Conservation (phyloP, 352 stramenopile species). For the Phytophthora rubi region DNA sequence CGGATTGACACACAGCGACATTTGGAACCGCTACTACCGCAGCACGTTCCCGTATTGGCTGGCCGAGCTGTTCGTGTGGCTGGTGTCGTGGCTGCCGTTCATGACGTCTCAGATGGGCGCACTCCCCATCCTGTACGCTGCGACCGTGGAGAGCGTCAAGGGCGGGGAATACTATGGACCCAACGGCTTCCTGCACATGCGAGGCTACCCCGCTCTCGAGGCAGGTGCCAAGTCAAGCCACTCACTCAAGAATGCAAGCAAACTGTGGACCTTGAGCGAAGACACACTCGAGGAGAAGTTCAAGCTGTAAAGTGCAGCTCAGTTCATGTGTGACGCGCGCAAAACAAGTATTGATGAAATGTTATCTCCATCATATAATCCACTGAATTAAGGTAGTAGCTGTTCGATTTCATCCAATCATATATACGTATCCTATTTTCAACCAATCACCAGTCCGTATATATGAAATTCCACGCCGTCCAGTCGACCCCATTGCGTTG, state of each 20-base stretch:
- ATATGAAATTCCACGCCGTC: slow-evolving; percentile 27
- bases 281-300: slow-evolving; percentile 43
- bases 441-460: slow-evolving; percentile 16
- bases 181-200: slow-evolving; percentile 45
- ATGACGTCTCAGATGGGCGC: slow-evolving; percentile 52
- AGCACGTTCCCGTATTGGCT: slow-evolving; percentile 41
- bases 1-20: slow-evolving; percentile 57
- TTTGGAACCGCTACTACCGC: slow-evolving; percentile 55
- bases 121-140: slow-evolving; percentile 64
- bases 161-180: slow-evolving; percentile 64
- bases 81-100: slow-evolving; percentile 50
- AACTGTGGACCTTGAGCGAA: slow-evolving; percentile 64
- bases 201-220: slow-evolving; percentile 55
- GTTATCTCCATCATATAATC: slow-evolving; percentile 2
- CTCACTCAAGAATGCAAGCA: slow-evolving; percentile 41
- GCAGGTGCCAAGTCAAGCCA: slow-evolving; percentile 42
- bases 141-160: slow-evolving; percentile 44
- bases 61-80: slow-evolving; percentile 43
- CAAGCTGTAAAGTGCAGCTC: slow-evolving; percentile 21
- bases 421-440: slow-evolving; percentile 7
- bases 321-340: slow-evolving; percentile 8
- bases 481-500: slow-evolving; percentile 31
- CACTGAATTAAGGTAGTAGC: slow-evolving; percentile 17
- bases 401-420: slow-evolving; percentile 17
- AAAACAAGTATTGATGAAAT: slow-evolving; percentile 29